phyloP scores from a whole-genome alignment of 768 basidiomycete genomes.

The Mycena rosella region DNA sequence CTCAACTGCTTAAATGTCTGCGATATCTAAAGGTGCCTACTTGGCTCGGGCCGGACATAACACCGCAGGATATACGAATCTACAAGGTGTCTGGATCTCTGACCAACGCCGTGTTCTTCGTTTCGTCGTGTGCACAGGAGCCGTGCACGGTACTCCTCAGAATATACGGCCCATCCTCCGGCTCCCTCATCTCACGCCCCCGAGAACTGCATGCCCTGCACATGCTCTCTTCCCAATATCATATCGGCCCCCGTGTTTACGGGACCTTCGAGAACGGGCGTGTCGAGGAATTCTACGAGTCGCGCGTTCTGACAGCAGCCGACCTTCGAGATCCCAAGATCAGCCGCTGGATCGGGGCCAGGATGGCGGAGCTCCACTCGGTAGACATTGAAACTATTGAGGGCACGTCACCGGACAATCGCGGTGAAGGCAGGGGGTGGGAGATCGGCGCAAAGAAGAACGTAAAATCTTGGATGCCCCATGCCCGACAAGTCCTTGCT shows the following conservation, averaged over 20 bases:
- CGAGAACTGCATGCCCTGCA: conserved; percentile 91
- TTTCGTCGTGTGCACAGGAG: conserved; percentile 71
- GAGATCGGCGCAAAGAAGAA: conserved; percentile 75
- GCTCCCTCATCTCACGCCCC: conserved; percentile 87
- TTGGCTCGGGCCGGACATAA: conserved; percentile 66
- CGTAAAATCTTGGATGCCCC: conserved; percentile 76
- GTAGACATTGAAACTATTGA: conserved; percentile 85
- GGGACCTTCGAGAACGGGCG: conserved; percentile 98
- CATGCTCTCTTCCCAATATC: conserved; percentile 87
- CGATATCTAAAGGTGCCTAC: conserved; percentile 66
- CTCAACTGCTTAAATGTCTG: conserved; percentile 68
- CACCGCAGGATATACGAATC: conserved; percentile 67
- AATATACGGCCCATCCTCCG: conserved; percentile 92
- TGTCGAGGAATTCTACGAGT: conserved; percentile 95
- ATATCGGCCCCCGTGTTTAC: conserved; percentile 91
- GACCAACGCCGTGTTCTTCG: conserved; percentile 98
- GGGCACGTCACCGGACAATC: conserved; percentile 52
- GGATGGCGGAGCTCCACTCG: conserved; percentile 96
- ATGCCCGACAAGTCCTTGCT: conserved; percentile 81
- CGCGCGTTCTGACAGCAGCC: conserved; percentile 78
- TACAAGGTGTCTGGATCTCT: conserved; percentile 90
- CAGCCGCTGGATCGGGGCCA: conserved; percentile 89
- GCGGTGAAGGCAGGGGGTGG: conserved; percentile 61
- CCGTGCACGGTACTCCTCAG: conserved; percentile 85
- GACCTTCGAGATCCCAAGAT: conserved; percentile 84